These are phyloP conservation scores for Eurotiales sp. DNA, from an alignment of 2,329 filamentous ascomycete species.

Conservation along the genomic window DNA sequence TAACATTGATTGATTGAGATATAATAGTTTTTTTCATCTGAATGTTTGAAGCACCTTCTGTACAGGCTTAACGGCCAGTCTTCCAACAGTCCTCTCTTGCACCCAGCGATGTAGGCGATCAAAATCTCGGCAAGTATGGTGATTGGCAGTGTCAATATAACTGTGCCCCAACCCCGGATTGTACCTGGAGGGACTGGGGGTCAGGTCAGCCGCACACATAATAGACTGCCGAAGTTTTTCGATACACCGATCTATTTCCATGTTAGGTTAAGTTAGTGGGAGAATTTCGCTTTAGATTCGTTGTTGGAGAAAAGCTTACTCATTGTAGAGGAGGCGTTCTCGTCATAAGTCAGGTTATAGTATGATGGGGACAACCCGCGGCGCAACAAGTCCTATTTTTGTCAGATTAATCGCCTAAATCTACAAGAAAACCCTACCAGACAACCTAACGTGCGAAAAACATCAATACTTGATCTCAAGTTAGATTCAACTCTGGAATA, in stretches of 20 bases:
- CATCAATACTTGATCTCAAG: neutral
- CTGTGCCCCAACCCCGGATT: neutral
- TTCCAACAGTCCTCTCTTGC: too few relatives aligned
- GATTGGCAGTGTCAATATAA: neutral
- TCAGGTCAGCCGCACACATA: neutral
- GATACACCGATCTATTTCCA: slow-evolving; percentile 1
- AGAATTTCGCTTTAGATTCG: neutral
- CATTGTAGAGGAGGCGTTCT: neutral
- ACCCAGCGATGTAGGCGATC: neutral
- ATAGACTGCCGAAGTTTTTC: neutral
- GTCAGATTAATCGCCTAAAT: too few relatives aligned
- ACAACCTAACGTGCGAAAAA: neutral
- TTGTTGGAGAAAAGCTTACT: neutral
- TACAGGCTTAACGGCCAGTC: too few relatives aligned
- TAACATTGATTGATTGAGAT: too few relatives aligned
- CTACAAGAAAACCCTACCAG: too few relatives aligned
- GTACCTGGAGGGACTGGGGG: neutral
- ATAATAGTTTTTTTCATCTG: too few relatives aligned
- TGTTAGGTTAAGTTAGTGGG: neutral
- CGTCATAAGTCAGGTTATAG: neutral
- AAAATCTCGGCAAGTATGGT: slow-evolving; percentile 1
- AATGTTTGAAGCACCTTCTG: too few relatives aligned
- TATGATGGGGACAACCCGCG: neutral
- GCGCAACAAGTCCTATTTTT: neutral
- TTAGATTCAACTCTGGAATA: too few relatives aligned